These are phyloP conservation scores for Aspergillus sergii DNA, from an alignment of 2,329 filamentous ascomycete genomes.

Conservation along the genomic window DNA sequence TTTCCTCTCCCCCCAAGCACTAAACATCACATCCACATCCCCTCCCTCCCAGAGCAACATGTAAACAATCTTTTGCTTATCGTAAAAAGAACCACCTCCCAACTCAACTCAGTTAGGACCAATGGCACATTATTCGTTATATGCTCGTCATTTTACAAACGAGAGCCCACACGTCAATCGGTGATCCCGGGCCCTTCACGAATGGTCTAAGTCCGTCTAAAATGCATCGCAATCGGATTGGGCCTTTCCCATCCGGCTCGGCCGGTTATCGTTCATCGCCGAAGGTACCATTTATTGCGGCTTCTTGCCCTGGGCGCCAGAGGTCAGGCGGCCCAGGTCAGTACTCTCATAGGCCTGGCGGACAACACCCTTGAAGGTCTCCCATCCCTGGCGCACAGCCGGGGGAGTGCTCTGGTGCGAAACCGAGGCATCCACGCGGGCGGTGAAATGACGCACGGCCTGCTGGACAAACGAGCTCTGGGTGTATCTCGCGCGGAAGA, in stretches of 20 bases:
- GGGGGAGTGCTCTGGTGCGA: constrained; percentile 87
- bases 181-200: not conserved
- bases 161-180: not conserved
- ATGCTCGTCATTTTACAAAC: constrained; percentile 2
- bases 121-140: constrained; percentile 11
- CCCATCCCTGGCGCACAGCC: constrained; percentile 77
- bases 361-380: constrained; percentile 70
- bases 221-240: not conserved
- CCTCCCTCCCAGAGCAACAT: not conserved
- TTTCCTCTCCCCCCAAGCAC: not conserved
- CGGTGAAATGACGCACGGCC: constrained; percentile 71
- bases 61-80: constrained; percentile 3
- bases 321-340: constrained; percentile 73
- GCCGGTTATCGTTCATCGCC: not conserved
- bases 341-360: constrained; percentile 78
- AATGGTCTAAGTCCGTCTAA: not conserved
- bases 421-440: constrained; percentile 77
- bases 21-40: not conserved
- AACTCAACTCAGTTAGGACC: not conserved
- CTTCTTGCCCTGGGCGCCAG: constrained; percentile 53
- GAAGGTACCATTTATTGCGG: constrained; percentile 42
- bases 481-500: constrained; percentile 84
- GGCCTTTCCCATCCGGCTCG: not conserved
- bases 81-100: constrained; percentile 5
- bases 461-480: constrained; percentile 94